Evolutionary conservation across 805 yeast species (phyloP).

Genomic region (Sugiyamaella chiloensis): DNA sequence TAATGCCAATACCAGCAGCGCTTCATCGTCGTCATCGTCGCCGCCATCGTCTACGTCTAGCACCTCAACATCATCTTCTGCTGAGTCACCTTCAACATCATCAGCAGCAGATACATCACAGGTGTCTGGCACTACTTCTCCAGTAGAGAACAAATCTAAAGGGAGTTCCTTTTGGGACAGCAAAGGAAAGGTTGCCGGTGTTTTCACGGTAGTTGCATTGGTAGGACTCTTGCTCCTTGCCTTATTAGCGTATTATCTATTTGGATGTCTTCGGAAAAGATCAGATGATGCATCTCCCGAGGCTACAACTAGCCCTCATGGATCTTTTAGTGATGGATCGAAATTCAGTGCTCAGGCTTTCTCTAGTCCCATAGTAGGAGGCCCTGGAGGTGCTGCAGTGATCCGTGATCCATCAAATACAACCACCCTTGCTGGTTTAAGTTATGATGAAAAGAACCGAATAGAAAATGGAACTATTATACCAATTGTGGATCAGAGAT

Average conservation of each 20-base stretch:
- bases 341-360: background rate
- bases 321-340: slow-evolving; percentile 6
- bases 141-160: slow-evolving; percentile 11
- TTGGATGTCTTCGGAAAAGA: slow-evolving; percentile 30
- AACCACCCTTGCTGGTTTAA: slow-evolving; percentile 22
- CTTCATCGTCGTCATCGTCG: background rate
- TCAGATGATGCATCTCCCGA: slow-evolving; percentile 8
- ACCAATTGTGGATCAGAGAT: slow-evolving; percentile 53
- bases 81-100: too few species aligned
- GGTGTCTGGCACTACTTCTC: slow-evolving; percentile 1
- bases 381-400: slow-evolving; percentile 16
- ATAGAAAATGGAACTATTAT: slow-evolving; percentile 32
- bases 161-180: slow-evolving; percentile 55
- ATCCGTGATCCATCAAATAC: slow-evolving; percentile 20
- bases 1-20: slow-evolving; percentile 2
- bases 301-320: slow-evolving; percentile 4
- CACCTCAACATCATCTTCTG: slow-evolving; percentile 12
- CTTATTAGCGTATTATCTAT: slow-evolving; percentile 40
- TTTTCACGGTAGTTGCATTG: slow-evolving; percentile 75
- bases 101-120: slow-evolving; percentile 4
- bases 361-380: slow-evolving; percentile 9
- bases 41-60: slow-evolving; percentile 20
- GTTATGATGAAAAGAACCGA: slow-evolving; percentile 26
- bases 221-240: slow-evolving; percentile 47
- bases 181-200: slow-evolving; percentile 81